A percentile compares a stretch with the other conserved stretches of the same genome.
Conservation (phyloP, 495 filamentous ascomycete species). For the Aspergillus indologenus region DNA sequence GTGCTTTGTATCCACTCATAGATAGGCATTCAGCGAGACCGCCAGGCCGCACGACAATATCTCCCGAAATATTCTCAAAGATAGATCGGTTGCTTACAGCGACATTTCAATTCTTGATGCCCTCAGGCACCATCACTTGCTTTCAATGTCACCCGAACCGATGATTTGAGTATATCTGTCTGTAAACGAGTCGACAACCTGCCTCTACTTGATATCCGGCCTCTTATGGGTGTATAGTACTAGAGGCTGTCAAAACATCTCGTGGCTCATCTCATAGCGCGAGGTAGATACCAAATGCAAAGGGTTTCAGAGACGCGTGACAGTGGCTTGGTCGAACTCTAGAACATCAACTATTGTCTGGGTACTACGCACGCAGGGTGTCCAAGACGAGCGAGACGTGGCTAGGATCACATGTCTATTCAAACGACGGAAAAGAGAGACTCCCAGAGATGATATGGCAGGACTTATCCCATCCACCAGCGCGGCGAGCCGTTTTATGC, state of each 20-base stretch:
- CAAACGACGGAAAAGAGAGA: conserved; percentile 15
- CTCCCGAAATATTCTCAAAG: neutral
- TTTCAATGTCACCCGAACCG: too few relatives aligned
- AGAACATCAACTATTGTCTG: neutral
- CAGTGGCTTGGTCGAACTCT: too few relatives aligned
- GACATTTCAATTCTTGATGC: too few relatives aligned
- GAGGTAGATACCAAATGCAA: neutral
- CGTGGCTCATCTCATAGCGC: neutral
- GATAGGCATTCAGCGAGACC: neutral
- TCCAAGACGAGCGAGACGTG: neutral
- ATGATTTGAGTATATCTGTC: too few relatives aligned
- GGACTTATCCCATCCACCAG: neutral
- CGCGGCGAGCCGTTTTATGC: conserved; percentile 13
- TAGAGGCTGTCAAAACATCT: too few relatives aligned
- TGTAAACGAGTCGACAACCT: too few relatives aligned
- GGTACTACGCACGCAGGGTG: neutral
- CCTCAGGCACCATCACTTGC: too few relatives aligned
- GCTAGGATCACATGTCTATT: conserved; percentile 14
- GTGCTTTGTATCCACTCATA: neutral
- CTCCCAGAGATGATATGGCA: neutral
- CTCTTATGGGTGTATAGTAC: too few relatives aligned
- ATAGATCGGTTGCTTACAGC: too few relatives aligned
- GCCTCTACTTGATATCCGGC: too few relatives aligned
- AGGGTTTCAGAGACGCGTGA: too few relatives aligned
- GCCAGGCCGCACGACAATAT: neutral